Evolutionary conservation across 257 asterid genomes (phyloP), one percentile per base, ranked within the genome.

Genomic region (Verbena officinalis): DNA sequence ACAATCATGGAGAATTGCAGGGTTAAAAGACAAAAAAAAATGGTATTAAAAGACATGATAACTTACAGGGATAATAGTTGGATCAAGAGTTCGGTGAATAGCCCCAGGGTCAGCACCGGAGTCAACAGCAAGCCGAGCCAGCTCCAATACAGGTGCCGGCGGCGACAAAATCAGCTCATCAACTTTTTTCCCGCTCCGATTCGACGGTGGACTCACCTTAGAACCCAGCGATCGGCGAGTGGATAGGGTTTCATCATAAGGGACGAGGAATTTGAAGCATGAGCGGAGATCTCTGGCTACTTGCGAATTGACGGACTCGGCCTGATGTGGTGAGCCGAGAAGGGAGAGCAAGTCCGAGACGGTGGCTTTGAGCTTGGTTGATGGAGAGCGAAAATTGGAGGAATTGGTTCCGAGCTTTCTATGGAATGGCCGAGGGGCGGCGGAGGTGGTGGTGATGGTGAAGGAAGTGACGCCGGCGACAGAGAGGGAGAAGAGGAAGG

Each of bases 31-130:
- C n/a, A n/a, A 7, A 20, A 24, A 2, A 31, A 5, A 31, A 1
- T 5, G 33, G 43, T 34, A 43, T 4, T 30, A 55, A 38, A 38
- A 33, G 34, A 15, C 19, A 16, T 2, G 31, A 34, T 22, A 62
- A 23, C 76, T 73, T 21, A 89, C 98, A 20, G 75, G 72, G 65
- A 89, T 72, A 30, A 77, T 55, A 7, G 83, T 53, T 4, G 98
- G 97, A 74, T 92, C 97, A 67, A 92, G 91, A 21, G 81, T 78
- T 17, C 82, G 72, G 49, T 85, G 88, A 77, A 92, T 79, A 50
- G 95, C 84, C 45, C 80, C 95, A 33, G 95, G 86, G 22, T 92
- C 94, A 51, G 72, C 90, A 14, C 98, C 95, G 0, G 97, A 92
- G 60, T 92, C 97, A 45, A 87, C 50, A 9, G 95, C 86, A 4